Evolutionary conservation across 129 eudicot genomes (phyloP).

Genomic region (Glebionis coronaria): DNA sequence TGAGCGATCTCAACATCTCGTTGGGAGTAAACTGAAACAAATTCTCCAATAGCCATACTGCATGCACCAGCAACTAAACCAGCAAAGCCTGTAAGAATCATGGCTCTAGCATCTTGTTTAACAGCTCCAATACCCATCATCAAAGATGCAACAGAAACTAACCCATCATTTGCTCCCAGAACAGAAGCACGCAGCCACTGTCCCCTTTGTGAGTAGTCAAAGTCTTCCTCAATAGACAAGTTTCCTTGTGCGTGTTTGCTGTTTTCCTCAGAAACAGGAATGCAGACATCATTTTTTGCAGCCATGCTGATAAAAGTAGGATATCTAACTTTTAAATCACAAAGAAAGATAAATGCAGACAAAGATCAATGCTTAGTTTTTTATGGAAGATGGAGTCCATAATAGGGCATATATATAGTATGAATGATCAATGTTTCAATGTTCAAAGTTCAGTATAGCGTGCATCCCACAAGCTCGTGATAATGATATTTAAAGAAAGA

Average conservation of each 20-base stretch:
- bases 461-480: slow-evolving; percentile 32
- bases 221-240: slow-evolving; percentile 5
- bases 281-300: slow-evolving; percentile 16
- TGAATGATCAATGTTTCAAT: too few relatives aligned
- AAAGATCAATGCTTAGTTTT: slow-evolving; percentile 1
- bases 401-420: too few relatives aligned
- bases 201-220: slow-evolving; percentile 36
- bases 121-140: slow-evolving; percentile 36
- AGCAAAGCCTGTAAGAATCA: slow-evolving; percentile 29
- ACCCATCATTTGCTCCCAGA: slow-evolving; percentile 33
- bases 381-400: slow-evolving; percentile 25
- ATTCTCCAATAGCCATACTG: slow-evolving; percentile 33
- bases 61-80: slow-evolving; percentile 36
- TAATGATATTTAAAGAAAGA: slow-evolving; percentile 17
- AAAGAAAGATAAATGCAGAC: not conserved
- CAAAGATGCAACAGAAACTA: slow-evolving; percentile 26
- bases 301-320: slow-evolving; percentile 19
- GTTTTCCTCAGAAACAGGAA: slow-evolving; percentile 21
- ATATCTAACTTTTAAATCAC: not conserved
- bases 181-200: slow-evolving; percentile 38
- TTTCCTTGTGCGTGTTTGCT: not conserved
- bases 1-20: slow-evolving; percentile 33
- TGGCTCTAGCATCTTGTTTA: slow-evolving; percentile 22
- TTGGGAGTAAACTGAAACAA: slow-evolving; percentile 26
- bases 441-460: slow-evolving; percentile 25